Evolutionary conservation across 495 filamentous ascomycete species (phyloP).

Genomic region (Elasticomyces elasticus): DNA sequence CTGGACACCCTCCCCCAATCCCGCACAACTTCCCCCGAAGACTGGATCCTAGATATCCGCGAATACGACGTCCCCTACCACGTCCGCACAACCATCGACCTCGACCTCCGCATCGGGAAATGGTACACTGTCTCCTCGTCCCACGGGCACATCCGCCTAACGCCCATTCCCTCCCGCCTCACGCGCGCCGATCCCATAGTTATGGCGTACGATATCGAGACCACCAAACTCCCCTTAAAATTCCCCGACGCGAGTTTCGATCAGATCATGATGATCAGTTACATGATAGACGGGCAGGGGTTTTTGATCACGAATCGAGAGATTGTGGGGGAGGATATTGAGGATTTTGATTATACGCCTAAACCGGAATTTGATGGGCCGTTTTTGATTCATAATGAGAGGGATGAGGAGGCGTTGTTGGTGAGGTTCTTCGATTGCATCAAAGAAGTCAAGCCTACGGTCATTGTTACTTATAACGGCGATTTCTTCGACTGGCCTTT

Average conservation of each 20-base stretch:
- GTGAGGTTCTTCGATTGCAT: slow-evolving; percentile 94
- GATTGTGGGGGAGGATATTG: slow-evolving; percentile 94
- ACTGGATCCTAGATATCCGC: slow-evolving; percentile 96
- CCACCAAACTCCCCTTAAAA: slow-evolving; percentile 90
- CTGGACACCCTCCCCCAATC: slow-evolving; percentile 76
- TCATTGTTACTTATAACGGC: slow-evolving; percentile 99
- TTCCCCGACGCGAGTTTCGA: slow-evolving; percentile 95
- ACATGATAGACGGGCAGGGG: slow-evolving; percentile 99
- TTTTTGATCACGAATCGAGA: slow-evolving; percentile 98
- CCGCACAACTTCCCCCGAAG: slow-evolving; percentile 79
- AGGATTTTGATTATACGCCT: slow-evolving; percentile 96
- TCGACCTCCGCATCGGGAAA: slow-evolving; percentile 92
- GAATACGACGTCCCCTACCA: slow-evolving; percentile 99
- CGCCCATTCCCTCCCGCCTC: slow-evolving; percentile 78
- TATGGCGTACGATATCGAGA: slow-evolving; percentile 97
- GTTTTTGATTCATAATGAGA: slow-evolving; percentile 97
- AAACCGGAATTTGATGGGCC: slow-evolving; percentile 90
- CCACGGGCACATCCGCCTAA: slow-evolving; percentile 73
- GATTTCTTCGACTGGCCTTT: slow-evolving; percentile 99
- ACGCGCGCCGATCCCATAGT: slow-evolving; percentile 88
- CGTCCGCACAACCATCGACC: slow-evolving; percentile 94
- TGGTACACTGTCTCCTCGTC: slow-evolving; percentile 96
- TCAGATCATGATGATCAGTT: slow-evolving; percentile 99
- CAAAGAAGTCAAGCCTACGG: slow-evolving; percentile 86
- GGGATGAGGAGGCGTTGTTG: slow-evolving; percentile 76